These are phyloP conservation scores for Paecilomyces sp. DNA, from an alignment of 2,329 filamentous ascomycete genomes.

Conservation along the genomic window DNA sequence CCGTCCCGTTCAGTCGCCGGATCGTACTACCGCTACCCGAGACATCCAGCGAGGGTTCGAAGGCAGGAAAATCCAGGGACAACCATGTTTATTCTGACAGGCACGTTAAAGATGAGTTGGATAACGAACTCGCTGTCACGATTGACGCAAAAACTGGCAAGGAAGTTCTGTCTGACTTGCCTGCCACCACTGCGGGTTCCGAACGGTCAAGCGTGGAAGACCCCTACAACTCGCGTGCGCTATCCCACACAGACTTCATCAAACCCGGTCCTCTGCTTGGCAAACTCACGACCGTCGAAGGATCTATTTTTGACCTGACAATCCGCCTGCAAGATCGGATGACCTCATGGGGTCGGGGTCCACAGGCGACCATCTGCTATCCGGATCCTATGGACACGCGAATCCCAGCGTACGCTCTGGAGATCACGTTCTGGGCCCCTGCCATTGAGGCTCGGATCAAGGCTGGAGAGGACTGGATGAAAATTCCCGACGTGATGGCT, in stretches of 20 bases:
- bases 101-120: slow-evolving; percentile 12
- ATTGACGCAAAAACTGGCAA: slow-evolving; percentile 36
- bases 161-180: slow-evolving; percentile 18
- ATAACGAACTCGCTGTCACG: slow-evolving; percentile 32
- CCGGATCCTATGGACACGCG: slow-evolving; percentile 56
- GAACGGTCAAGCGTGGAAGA: slow-evolving; percentile 5
- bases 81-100: slow-evolving; percentile 5
- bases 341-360: slow-evolving; percentile 70
- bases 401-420: slow-evolving; percentile 75
- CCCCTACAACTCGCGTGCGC: slow-evolving; percentile 4
- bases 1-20: slow-evolving; percentile 25
- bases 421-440: slow-evolving; percentile 66
- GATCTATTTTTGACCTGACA: slow-evolving; percentile 58
- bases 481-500: slow-evolving; percentile 51
- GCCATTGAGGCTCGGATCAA: slow-evolving; percentile 56
- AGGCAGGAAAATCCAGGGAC: slow-evolving; percentile 11
- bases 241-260: slow-evolving; percentile 15
- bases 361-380: slow-evolving; percentile 62
- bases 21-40: slow-evolving; percentile 33
- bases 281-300: slow-evolving; percentile 56
- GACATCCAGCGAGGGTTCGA: slow-evolving; percentile 29
- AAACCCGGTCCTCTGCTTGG: slow-evolving; percentile 47
- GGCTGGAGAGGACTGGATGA: slow-evolving; percentile 49
- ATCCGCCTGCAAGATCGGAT: slow-evolving; percentile 61
- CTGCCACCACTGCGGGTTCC: slow-evolving; percentile 11